Percentiles rank a stretch among this genome's conserved stretches.
These are phyloP conservation scores for Fraxinus floribunda DNA, from an alignment of 305 asterid genomes.

Conservation along the genomic window DNA sequence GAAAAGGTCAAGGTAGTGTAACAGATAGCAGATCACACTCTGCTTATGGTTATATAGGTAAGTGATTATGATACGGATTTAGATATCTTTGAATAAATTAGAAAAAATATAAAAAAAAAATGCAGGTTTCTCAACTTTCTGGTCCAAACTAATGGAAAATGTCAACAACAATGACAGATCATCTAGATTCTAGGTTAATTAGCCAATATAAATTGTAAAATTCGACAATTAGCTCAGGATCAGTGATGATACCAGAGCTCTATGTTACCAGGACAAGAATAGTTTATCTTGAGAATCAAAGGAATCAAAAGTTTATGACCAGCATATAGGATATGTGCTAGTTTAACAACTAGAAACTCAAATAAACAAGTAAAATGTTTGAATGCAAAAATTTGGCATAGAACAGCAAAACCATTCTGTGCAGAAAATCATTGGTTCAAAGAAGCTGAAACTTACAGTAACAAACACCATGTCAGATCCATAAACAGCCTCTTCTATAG, in stretches of 20 bases:
- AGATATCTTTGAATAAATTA: not conserved
- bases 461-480: constrained; percentile 5
- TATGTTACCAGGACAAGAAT: not conserved
- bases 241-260: not conserved
- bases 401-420: not conserved
- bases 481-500: constrained; percentile 28
- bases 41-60: not conserved
- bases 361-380: not conserved
- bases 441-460: not conserved
- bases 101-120: not conserved
- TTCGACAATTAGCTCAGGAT: not conserved
- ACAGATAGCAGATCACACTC: not conserved
- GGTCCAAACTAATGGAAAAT: constrained; percentile 3
- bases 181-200: not conserved
- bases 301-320: not conserved
- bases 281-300: constrained; percentile 3
- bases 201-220: not conserved
- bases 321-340: not conserved
- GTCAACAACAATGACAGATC: not conserved
- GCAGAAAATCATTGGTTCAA: not conserved
- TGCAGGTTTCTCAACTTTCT: not conserved
- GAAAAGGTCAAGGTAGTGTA: not conserved
- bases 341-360: not conserved
- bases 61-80: not conserved
- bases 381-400: not conserved